A percentile compares a stretch with the other conserved stretches of the same genome.
These are phyloP conservation scores for Chlorella ohadii DNA, from an alignment of 139 green algal genomes.

Conservation along the genomic window DNA sequence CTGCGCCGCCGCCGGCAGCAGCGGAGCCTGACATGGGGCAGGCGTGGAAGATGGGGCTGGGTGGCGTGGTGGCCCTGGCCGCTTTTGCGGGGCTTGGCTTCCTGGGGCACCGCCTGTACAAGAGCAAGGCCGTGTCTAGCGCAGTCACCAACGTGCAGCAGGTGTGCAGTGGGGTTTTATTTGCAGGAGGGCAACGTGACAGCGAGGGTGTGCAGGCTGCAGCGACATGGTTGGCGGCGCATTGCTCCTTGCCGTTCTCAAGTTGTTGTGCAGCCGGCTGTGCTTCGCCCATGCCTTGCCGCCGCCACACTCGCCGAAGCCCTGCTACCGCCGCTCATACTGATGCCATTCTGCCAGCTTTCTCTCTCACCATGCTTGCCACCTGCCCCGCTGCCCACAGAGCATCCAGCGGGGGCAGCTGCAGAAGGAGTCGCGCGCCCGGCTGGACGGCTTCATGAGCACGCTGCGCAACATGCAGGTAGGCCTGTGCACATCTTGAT, in stretches of 20 bases:
- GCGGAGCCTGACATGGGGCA: slow-evolving; percentile 31
- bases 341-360: too few species aligned
- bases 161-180: not conserved
- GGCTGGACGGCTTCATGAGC: slow-evolving; percentile 83
- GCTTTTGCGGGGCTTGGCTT: slow-evolving; percentile 43
- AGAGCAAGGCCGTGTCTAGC: slow-evolving; percentile 28
- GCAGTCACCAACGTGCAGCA: slow-evolving; percentile 23
- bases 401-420: slow-evolving; percentile 67
- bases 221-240: not conserved
- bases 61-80: slow-evolving; percentile 43
- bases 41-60: slow-evolving; percentile 41
- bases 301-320: too few species aligned
- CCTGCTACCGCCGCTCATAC: not conserved
- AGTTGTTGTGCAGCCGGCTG: too few species aligned
- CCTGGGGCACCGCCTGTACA: slow-evolving; percentile 46
- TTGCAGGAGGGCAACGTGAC: not conserved
- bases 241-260: too few species aligned
- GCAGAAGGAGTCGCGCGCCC: slow-evolving; percentile 65
- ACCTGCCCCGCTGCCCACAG: slow-evolving; percentile 49
- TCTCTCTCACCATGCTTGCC: too few species aligned
- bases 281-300: too few species aligned
- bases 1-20: not conserved
- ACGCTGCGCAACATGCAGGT: slow-evolving; percentile 65
- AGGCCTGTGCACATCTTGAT: not conserved
- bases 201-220: too few species aligned